Percentiles rank a stretch among this genome's conserved stretches.
Evolutionary conservation across 257 asterid genomes (phyloP).

Genomic region (Fraxinus pennsylvanica): DNA sequence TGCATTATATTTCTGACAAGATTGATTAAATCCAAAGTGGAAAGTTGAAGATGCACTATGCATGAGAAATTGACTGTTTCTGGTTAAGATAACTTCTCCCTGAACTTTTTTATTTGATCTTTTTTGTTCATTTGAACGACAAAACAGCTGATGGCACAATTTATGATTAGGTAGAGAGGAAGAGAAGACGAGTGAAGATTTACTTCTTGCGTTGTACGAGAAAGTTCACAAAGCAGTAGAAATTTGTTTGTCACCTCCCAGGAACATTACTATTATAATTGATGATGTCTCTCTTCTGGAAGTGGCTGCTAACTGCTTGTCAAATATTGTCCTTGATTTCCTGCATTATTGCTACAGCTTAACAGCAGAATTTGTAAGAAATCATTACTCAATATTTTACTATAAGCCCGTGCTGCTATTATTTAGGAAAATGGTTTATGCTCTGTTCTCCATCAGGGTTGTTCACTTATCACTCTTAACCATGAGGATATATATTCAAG

Average conservation of each 20-base stretch:
- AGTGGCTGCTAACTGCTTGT: slow-evolving; percentile 69
- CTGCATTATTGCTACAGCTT: slow-evolving; percentile 74
- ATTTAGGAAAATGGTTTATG: slow-evolving; percentile 15
- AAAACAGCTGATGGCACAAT: slow-evolving; percentile 1
- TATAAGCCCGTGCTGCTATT: slow-evolving; percentile 4
- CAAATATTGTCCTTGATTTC: slow-evolving; percentile 73
- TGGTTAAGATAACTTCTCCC: neutral
- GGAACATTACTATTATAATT: slow-evolving; percentile 52
- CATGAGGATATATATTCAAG: slow-evolving; percentile 77
- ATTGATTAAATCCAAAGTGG: neutral
- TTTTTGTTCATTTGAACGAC: neutral
- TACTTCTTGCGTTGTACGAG: slow-evolving; percentile 59
- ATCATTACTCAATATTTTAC: slow-evolving; percentile 6
- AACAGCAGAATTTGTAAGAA: slow-evolving; percentile 74
- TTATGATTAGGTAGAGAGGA: slow-evolving; percentile 42
- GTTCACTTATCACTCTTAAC: slow-evolving; percentile 68
- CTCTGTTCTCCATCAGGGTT: slow-evolving; percentile 47
- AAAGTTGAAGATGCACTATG: slow-evolving; percentile 13
- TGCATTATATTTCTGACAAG: neutral
- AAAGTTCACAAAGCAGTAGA: slow-evolving; percentile 77
- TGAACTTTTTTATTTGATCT: neutral
- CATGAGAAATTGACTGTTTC: neutral
- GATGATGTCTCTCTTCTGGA: slow-evolving; percentile 91
- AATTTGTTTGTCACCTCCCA: slow-evolving; percentile 38
- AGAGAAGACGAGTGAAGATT: slow-evolving; percentile 45